Percentiles rank a stretch among this genome's conserved stretches.
These are phyloP conservation scores for Chaetomium olivaceum DNA, from an alignment of 2,329 filamentous ascomycete species.

Conservation along the genomic window DNA sequence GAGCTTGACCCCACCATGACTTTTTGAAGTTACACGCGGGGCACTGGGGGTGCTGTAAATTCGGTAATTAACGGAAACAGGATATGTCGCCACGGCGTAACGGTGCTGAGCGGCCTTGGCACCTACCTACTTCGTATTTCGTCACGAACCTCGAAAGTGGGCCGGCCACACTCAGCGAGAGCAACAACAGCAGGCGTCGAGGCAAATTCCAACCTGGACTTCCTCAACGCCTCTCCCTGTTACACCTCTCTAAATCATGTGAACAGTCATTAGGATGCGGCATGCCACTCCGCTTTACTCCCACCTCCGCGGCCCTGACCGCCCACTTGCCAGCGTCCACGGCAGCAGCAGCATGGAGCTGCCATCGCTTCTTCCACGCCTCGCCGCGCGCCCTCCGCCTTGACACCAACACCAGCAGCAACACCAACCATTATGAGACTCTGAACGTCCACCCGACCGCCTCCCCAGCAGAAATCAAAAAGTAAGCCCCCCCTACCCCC, in stretches of 20 bases:
- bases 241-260: slow-evolving; percentile 16
- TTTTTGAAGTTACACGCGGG: background rate
- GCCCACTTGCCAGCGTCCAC: slow-evolving; percentile 18
- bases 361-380: slow-evolving; percentile 35
- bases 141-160: slow-evolving; percentile 22
- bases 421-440: slow-evolving; percentile 71
- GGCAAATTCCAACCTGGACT: background rate
- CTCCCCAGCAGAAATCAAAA: slow-evolving; percentile 78
- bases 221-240: background rate
- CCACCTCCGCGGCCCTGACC: slow-evolving; percentile 35
- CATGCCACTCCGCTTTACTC: slow-evolving; percentile 55
- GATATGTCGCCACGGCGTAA: background rate
- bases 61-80: background rate
- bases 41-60: slow-evolving; percentile 1
- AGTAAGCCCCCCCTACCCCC: slow-evolving; percentile 65
- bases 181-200: background rate
- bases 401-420: slow-evolving; percentile 37
- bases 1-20: slow-evolving; percentile 8
- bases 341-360: background rate
- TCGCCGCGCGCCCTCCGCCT: slow-evolving; percentile 36
- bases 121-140: too few relatives aligned
- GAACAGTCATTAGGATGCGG: slow-evolving; percentile 55
- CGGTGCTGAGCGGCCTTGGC: background rate
- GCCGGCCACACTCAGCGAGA: background rate
- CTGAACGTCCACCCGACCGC: slow-evolving; percentile 72